Evolutionary conservation across 169 alveolate genomes (phyloP), one percentile per base, ranked within the genome.

Genomic region (Besnoitia besnoiti): DNA sequence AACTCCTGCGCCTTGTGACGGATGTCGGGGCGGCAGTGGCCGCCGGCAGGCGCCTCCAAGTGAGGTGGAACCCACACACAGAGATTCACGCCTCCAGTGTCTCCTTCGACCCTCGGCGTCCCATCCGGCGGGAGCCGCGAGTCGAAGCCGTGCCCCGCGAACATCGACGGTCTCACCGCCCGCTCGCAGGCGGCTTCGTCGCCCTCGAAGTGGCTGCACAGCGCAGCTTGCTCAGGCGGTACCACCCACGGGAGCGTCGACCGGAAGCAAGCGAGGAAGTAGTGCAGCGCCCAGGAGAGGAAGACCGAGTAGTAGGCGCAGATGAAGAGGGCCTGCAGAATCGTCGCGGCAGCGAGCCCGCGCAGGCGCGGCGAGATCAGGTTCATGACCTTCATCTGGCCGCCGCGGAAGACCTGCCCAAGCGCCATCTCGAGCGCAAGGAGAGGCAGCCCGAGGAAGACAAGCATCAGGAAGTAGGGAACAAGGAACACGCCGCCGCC

Each of bases 381-480:
- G 5, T 61, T 39, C 49, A 79, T 19, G 33, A 80, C 85, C 24
- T 8, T 16, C 67, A 90, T 40, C 27, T 55, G 55, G 30, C 93
- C 85, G 40, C 93, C 93, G 12, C 76, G 79, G 50, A 55, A 90
- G 30, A 90, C 84, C 73, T 80, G 84, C 21, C 85, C 90, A 0
- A 49, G 84, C 12, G 75, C 46, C 75, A 80, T 42, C 76, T 90
- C 93, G 19, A 90, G 42, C 35, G 85, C 39, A 40, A 80, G 75
- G 85, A 90, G 51, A 35, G 93, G 93, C 40, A 90, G 21, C 44
- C 93, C 90, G 8, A 90, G 59, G 46, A 90, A n/a, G 61, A 90
- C 46, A 76, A 90, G 85, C 85, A 80, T 40, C 85, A 90, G 77
- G 55, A 90, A 0, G 49, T 80, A 90, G 4, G 85, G 59, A 37